A percentile compares a stretch with the other conserved stretches of the same genome.
phyloP scores from a whole-genome alignment of 2,329 filamentous ascomycete species.

The Penicillium sp. region DNA sequence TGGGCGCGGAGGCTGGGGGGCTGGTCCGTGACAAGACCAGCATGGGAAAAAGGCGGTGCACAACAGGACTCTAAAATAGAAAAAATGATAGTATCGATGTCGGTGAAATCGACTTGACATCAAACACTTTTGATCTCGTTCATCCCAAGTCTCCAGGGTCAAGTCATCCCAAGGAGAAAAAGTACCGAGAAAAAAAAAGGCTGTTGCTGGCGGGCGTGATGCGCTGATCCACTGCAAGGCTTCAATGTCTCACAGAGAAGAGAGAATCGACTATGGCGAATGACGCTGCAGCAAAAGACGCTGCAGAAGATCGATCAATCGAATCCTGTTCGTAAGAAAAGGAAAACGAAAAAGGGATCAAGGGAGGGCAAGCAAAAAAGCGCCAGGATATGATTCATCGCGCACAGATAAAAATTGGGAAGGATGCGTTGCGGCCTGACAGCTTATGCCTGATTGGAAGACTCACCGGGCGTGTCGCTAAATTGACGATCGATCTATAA shows the following conservation, averaged over 20 bases:
- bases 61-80: background rate
- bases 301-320: constrained; percentile 27
- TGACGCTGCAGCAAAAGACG: constrained; percentile 23
- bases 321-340: background rate
- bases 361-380: constrained; percentile 6
- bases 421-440: constrained; percentile 30
- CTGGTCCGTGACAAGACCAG: constrained; percentile 21
- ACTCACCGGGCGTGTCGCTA: constrained; percentile 2
- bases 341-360: background rate
- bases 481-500: background rate
- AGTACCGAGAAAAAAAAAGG: constrained; percentile 5
- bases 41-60: constrained; percentile 22
- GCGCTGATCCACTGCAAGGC: constrained; percentile 27
- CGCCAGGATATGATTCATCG: constrained; percentile 17
- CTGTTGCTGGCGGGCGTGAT: constrained; percentile 12
- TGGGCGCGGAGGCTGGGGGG: constrained; percentile 25
- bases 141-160: constrained; percentile 10
- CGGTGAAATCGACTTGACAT: constrained; percentile 15
- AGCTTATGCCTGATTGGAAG: constrained; percentile 27
- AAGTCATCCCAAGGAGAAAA: constrained; percentile 5
- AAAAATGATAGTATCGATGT: constrained; percentile 9
- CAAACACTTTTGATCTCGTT: constrained; percentile 3
- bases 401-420: constrained; percentile 25
- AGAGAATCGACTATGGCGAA: background rate
- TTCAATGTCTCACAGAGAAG: constrained; percentile 20